Evolutionary conservation across 78 protist species (phyloP), one percentile per base, ranked within the genome.

Genomic region (Thecamonas trahens): DNA sequence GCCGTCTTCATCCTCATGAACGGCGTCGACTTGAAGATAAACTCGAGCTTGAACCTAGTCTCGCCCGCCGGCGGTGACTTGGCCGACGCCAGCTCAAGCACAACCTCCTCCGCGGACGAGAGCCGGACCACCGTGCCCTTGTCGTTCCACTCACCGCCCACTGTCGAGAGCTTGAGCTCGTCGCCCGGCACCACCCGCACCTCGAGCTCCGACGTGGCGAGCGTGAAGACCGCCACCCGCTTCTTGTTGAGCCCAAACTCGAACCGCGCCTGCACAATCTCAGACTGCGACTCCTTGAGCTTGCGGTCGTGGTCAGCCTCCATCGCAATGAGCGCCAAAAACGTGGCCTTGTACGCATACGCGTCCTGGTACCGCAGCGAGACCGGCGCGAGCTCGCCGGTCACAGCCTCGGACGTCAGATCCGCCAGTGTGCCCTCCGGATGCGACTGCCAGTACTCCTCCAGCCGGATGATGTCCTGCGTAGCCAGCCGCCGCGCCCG

Each of bases 1-100:
- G 99, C 96, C 6, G 34, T 37, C 49, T 86, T 85, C 90, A 91
- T 90, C 24, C 88, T 47, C 22, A 4, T 1, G 55, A 85, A 97
- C 8, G 91, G 54, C 45, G 87, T 89, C 24, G 95, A 45, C 77
- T 95, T 91, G 98, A 98, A 97, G 31, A 95, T 87, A 70, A 94
- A 86, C 29, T 94, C 97, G 42, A 92, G 81, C 39, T 58, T 44
- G 74, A 78, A 93, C 57, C n/a, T 72, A 78, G 31, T 53, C 34
- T 5, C 71, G 80, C 5, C 63, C 15, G 24, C 77, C 70, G 11
- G 61, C 35, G 15, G 86, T 87, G 9, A 81, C 80, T 5, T 24
- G 64, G 50, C 13, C 64, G 15, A 5, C 24, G 57, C 57, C 44
- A 94, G 57, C 70, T 94, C 96, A 8, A 94, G 67, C 2, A 83